Conservation (phyloP, 2,329 filamentous ascomycete genomes). For the Epicoccum sorghinum region DNA sequence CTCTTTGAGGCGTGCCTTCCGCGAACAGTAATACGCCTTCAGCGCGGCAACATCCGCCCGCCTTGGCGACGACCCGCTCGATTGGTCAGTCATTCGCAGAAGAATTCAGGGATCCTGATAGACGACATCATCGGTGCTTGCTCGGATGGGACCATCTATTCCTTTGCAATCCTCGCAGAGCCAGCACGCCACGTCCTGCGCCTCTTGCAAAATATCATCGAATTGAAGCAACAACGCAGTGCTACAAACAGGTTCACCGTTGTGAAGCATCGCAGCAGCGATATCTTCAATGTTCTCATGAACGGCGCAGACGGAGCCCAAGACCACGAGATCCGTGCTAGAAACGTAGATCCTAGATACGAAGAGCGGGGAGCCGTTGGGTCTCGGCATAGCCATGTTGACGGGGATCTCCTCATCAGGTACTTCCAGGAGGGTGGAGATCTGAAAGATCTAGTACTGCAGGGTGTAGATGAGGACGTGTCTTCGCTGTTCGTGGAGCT, state of each 20-base stretch:
- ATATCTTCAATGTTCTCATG: slow-evolving; percentile 31
- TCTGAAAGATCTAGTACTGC: slow-evolving; percentile 19
- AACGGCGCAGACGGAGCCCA: slow-evolving; percentile 30
- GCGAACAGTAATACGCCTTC: slow-evolving; percentile 55
- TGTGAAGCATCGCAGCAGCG: slow-evolving; percentile 20
- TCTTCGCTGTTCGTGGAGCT: slow-evolving; percentile 33
- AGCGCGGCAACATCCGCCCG: slow-evolving; percentile 54
- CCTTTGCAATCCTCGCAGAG: slow-evolving; percentile 68
- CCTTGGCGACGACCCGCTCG: slow-evolving; percentile 37
- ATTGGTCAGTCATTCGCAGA: slow-evolving; percentile 11
- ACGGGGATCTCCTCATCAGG: slow-evolving; percentile 50
- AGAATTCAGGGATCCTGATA: slow-evolving; percentile 48
- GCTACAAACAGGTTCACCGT: slow-evolving; percentile 19
- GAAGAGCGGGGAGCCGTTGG: slow-evolving; percentile 21
- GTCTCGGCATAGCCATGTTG: slow-evolving; percentile 45
- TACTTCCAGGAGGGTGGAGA: slow-evolving; percentile 37
- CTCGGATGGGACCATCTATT: slow-evolving; percentile 59
- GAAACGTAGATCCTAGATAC: slow-evolving; percentile 36
- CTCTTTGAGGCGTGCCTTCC: slow-evolving; percentile 53
- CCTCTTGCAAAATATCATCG: slow-evolving; percentile 71
- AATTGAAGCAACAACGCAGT: slow-evolving; percentile 25
- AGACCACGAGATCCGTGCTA: slow-evolving; percentile 22
- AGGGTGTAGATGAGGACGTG: slow-evolving; percentile 29
- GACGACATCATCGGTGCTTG: slow-evolving; percentile 58
- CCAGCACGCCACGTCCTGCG: slow-evolving; percentile 71